Evolutionary conservation across 257 asterid species (phyloP).

Genomic region (Eustoma russellianum): DNA sequence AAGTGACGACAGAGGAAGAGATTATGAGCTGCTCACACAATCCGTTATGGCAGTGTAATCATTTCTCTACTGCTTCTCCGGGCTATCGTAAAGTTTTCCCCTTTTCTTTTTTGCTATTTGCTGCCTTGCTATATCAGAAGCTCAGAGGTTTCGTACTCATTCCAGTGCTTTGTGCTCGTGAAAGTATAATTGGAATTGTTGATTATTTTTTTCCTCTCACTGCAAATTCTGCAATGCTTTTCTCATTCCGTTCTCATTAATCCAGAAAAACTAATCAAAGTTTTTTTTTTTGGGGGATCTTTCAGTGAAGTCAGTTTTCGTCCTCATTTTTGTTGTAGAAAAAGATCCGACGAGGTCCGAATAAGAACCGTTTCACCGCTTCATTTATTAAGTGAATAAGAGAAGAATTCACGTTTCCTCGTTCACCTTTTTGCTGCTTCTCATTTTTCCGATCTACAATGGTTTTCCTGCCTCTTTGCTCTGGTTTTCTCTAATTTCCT

Average conservation of each 20-base stretch:
- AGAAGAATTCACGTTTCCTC: slow-evolving; percentile 32
- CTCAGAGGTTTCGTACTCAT: background rate
- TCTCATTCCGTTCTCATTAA: background rate
- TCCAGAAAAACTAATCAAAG: background rate
- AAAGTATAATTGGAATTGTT: too few relatives aligned
- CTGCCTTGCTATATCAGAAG: background rate
- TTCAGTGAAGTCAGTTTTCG: background rate
- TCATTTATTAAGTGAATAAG: slow-evolving; percentile 22
- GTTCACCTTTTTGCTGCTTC: slow-evolving; percentile 10
- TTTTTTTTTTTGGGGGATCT: too few relatives aligned
- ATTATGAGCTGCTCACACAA: background rate
- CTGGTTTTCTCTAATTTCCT: too few relatives aligned
- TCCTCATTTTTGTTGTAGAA: background rate
- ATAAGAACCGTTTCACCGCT: background rate
- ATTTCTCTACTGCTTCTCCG: slow-evolving; percentile 1
- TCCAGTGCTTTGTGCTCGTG: too few relatives aligned
- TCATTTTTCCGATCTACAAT: slow-evolving; percentile 7
- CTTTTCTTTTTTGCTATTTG: background rate
- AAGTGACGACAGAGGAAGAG: background rate
- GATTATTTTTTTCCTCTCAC: too few relatives aligned
- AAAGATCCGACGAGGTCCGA: background rate
- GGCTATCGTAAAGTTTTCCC: background rate
- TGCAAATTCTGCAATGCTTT: background rate
- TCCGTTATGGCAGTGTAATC: slow-evolving; percentile 3
- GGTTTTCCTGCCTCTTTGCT: background rate